A percentile compares a stretch with the other conserved stretches of the same genome.
Evolutionary conservation across 495 filamentous ascomycete species (phyloP).

Genomic region (Elasticomyces elasticus): DNA sequence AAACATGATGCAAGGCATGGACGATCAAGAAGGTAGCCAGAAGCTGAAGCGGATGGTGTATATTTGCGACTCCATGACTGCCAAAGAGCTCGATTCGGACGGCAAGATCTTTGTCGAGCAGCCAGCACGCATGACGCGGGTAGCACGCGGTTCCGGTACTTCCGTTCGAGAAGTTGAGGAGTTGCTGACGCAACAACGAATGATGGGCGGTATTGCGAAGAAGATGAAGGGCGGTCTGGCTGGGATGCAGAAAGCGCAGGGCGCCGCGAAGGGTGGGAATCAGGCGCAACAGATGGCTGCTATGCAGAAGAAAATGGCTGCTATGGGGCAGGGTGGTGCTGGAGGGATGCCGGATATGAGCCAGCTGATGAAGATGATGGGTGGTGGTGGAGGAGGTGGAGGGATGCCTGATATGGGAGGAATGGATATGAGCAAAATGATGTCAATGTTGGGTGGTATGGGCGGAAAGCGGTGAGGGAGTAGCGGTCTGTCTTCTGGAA

Average conservation of each 20-base stretch:
- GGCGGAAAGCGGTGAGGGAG: slow-evolving; percentile 12
- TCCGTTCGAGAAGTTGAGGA: slow-evolving; percentile 93
- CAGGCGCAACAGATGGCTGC: slow-evolving; percentile 90
- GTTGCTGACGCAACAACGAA: slow-evolving; percentile 88
- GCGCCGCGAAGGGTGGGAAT: slow-evolving; percentile 67
- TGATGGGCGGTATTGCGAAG: slow-evolving; percentile 99
- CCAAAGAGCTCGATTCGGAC: slow-evolving; percentile 86
- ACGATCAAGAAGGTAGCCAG: slow-evolving; percentile 85
- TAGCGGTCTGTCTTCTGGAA: neutral
- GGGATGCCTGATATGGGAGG: slow-evolving; percentile 23
- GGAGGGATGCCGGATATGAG: slow-evolving; percentile 27
- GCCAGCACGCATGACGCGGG: slow-evolving; percentile 85
- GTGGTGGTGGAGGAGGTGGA: slow-evolving; percentile 17
- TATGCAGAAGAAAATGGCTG: slow-evolving; percentile 90
- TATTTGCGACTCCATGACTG: slow-evolving; percentile 96
- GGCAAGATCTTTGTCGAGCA: slow-evolving; percentile 90
- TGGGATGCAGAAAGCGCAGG: slow-evolving; percentile 90
- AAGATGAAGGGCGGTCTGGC: slow-evolving; percentile 94
- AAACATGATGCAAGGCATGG: slow-evolving; percentile 86
- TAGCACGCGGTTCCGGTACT: slow-evolving; percentile 83
- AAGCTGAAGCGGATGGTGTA: slow-evolving; percentile 98
- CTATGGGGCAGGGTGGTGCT: slow-evolving; percentile 60
- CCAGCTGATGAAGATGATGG: slow-evolving; percentile 31
- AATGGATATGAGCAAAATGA: slow-evolving; percentile 21
- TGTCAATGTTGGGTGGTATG: slow-evolving; percentile 22